Percentiles rank a stretch among this genome's conserved stretches.
These are phyloP conservation scores for Cardamine occulta DNA, from an alignment of 345 rosid species.

Conservation along the genomic window DNA sequence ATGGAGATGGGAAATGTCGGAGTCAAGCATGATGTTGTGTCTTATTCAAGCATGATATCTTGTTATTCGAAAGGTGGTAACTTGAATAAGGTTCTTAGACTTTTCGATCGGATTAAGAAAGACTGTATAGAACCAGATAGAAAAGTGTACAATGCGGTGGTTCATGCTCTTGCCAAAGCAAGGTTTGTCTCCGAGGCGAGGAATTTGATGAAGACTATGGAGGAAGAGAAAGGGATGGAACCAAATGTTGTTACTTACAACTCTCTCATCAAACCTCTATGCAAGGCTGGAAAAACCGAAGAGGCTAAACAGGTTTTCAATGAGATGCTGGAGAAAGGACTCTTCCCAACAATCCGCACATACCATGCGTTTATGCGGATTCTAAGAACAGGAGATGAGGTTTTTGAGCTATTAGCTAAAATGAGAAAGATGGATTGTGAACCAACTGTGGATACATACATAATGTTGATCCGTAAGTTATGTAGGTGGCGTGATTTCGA, in stretches of 20 bases:
- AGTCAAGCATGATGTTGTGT: conserved; percentile 66
- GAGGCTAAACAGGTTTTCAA: conserved; percentile 67
- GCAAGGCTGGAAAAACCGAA: conserved; percentile 59
- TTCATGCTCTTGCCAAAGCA: conserved; percentile 83
- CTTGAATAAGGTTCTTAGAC: conserved; percentile 71
- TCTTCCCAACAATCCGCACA: conserved; percentile 64
- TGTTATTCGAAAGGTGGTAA: conserved; percentile 78
- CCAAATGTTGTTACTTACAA: conserved; percentile 77
- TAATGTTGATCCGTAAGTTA: conserved; percentile 86
- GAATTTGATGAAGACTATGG: conserved; percentile 69
- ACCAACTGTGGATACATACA: conserved; percentile 73
- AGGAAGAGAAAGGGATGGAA: conserved; percentile 62
- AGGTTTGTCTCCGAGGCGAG: conserved; percentile 70
- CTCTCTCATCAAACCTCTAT: conserved; percentile 82
- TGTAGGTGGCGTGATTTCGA: conserved; percentile 85
- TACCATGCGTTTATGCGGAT: conserved; percentile 80
- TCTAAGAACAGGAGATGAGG: conserved; percentile 66
- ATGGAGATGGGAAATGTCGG: conserved; percentile 77
- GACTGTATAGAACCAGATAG: conserved; percentile 70
- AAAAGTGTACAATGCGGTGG: conserved; percentile 82
- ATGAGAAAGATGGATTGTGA: conserved; percentile 75
- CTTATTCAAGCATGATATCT: conserved; percentile 71
- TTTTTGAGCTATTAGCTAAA: conserved; percentile 70
- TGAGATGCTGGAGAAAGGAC: conserved; percentile 65
- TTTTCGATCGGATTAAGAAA: conserved; percentile 65